Evolutionary conservation across 176 grass and related monocot genomes (phyloP).

Genomic region (Bolboschoenus planiculmis): DNA sequence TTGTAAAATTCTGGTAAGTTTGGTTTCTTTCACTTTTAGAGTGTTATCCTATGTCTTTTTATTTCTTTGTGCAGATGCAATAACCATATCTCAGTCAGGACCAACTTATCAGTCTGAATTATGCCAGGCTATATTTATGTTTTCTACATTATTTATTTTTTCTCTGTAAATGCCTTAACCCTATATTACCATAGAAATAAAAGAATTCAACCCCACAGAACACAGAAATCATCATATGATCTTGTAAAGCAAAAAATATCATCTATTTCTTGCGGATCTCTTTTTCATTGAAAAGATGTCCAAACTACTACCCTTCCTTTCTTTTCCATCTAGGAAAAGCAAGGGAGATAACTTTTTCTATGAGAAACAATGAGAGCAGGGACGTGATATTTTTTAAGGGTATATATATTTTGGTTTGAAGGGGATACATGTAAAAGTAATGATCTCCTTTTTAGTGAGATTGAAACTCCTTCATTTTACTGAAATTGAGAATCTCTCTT

Average conservation of each 20-base stretch:
- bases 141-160: not conserved
- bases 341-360: not conserved
- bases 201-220: not conserved
- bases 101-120: not conserved
- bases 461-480: constrained; percentile 8
- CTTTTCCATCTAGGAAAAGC: not conserved
- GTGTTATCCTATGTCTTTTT: not conserved
- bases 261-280: not conserved
- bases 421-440: not conserved
- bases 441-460: not conserved
- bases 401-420: not conserved
- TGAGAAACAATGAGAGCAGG: not conserved
- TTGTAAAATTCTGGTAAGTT: constrained; percentile 92
- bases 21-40: constrained; percentile 15
- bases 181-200: not conserved
- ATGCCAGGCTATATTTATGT: not conserved
- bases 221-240: not conserved
- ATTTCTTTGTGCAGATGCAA: not conserved
- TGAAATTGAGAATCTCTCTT: constrained; percentile 16
- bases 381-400: not conserved
- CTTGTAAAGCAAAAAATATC: not conserved
- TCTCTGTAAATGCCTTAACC: not conserved
- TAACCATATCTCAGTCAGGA: not conserved
- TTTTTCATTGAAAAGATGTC: not conserved
- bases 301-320: not conserved